These are phyloP conservation scores for Thyridium curvatum DNA, from an alignment of 2,329 filamentous ascomycete genomes.

Conservation along the genomic window DNA sequence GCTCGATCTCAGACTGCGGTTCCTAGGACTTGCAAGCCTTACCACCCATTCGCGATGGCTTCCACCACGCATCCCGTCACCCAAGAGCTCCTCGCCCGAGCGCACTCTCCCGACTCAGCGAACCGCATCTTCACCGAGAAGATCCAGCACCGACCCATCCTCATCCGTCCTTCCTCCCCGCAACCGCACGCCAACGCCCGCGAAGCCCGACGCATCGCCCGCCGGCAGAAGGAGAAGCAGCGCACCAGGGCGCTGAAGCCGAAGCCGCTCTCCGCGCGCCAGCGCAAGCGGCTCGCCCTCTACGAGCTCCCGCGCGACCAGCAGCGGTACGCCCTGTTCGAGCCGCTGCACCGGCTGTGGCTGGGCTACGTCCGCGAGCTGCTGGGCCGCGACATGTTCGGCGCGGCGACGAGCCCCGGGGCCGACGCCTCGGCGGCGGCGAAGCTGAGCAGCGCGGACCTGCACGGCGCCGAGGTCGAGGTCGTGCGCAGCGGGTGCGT, in stretches of 20 bases:
- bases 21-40: too few species aligned
- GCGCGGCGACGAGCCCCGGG: slow-evolving; percentile 40
- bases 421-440: slow-evolving; percentile 44
- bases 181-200: slow-evolving; percentile 51
- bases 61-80: slow-evolving; percentile 35
- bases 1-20: too few species aligned
- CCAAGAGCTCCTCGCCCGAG: slow-evolving; percentile 64
- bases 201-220: slow-evolving; percentile 45
- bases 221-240: slow-evolving; percentile 38
- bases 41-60: not conserved
- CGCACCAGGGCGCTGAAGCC: slow-evolving; percentile 42
- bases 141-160: slow-evolving; percentile 74
- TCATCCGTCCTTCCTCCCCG: slow-evolving; percentile 71
- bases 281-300: slow-evolving; percentile 67
- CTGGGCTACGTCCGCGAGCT: slow-evolving; percentile 78
- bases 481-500: slow-evolving; percentile 78
- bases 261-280: slow-evolving; percentile 69
- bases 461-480: slow-evolving; percentile 78
- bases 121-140: slow-evolving; percentile 73
- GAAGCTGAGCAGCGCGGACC: slow-evolving; percentile 79
- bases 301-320: slow-evolving; percentile 67
- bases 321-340: slow-evolving; percentile 69
- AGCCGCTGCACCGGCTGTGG: slow-evolving; percentile 75
- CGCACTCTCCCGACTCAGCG: slow-evolving; percentile 69
- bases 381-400: slow-evolving; percentile 53